These are phyloP conservation scores for Ormosia semicastrata DNA, from an alignment of 306 rosid species.

Conservation along the genomic window DNA sequence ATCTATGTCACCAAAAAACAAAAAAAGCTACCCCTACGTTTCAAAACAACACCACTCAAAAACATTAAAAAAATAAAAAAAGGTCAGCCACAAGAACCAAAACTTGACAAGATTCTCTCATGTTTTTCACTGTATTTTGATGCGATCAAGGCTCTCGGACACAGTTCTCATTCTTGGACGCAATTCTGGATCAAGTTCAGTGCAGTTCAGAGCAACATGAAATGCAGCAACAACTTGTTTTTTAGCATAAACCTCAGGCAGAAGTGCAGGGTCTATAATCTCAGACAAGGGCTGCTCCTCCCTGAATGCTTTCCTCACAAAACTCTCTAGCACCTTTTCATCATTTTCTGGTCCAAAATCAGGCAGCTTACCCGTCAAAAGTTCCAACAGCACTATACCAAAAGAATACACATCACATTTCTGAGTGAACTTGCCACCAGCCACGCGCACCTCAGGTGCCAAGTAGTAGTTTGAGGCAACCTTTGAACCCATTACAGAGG, in stretches of 20 bases:
- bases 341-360: slow-evolving; percentile 56
- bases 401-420: slow-evolving; percentile 84
- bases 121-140: slow-evolving; percentile 40
- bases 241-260: slow-evolving; percentile 66
- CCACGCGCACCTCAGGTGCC: slow-evolving; percentile 69
- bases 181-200: slow-evolving; percentile 74
- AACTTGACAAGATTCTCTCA: slow-evolving; percentile 14
- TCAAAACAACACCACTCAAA: slow-evolving; percentile 10
- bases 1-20: no score
- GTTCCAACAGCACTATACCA: slow-evolving; percentile 68
- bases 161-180: slow-evolving; percentile 82
- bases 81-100: neutral
- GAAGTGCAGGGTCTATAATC: slow-evolving; percentile 69
- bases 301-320: slow-evolving; percentile 60
- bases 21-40: neutral
- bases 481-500: slow-evolving; percentile 41
- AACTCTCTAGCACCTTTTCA: slow-evolving; percentile 54
- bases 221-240: slow-evolving; percentile 70
- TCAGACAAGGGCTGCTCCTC: slow-evolving; percentile 71
- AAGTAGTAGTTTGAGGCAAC: slow-evolving; percentile 42
- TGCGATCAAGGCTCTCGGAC: slow-evolving; percentile 70
- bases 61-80: neutral
- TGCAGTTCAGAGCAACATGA: slow-evolving; percentile 77
- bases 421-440: slow-evolving; percentile 67
- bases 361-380: slow-evolving; percentile 59